phyloP scores from a whole-genome alignment of 2,329 filamentous ascomycete species.

The Fusarium incarnatum region DNA sequence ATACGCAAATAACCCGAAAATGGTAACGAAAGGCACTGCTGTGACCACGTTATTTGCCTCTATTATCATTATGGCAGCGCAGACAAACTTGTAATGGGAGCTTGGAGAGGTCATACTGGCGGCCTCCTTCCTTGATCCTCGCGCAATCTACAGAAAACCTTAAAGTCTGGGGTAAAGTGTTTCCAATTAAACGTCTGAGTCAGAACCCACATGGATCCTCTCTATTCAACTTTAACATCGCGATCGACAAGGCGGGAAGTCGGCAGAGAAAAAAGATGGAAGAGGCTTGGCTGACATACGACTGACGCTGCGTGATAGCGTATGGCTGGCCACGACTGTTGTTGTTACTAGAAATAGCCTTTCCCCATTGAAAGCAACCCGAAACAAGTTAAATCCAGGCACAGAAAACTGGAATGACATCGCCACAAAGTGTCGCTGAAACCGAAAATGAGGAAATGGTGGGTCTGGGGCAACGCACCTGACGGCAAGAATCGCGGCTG shows the following conservation, averaged over 20 bases:
- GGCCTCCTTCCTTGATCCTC: not conserved
- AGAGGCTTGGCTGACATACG: slow-evolving; percentile 10
- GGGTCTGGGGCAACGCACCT: not conserved
- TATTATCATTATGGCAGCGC: too few relatives aligned
- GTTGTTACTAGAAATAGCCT: slow-evolving; percentile 27
- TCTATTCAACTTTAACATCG: not conserved
- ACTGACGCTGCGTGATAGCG: not conserved
- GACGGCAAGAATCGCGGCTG: not conserved
- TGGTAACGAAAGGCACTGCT: not conserved
- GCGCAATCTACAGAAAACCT: not conserved
- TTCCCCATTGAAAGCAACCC: not conserved
- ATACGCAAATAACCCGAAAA: not conserved
- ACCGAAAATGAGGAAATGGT: not conserved
- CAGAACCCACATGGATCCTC: not conserved
- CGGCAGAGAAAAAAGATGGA: not conserved
- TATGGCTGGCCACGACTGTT: slow-evolving; percentile 16
- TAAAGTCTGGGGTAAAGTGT: slow-evolving; percentile 7
- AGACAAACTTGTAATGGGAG: not conserved
- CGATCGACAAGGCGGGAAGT: not conserved
- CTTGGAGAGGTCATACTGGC: not conserved
- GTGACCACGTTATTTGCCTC: not conserved
- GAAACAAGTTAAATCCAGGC: slow-evolving; percentile 1
- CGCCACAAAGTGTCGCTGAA: slow-evolving; percentile 20
- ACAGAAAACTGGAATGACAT: slow-evolving; percentile 17
- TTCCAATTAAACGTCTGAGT: slow-evolving; percentile 13